These are phyloP conservation scores for Lactarius deliciosus DNA, from an alignment of 768 basidiomycete genomes.

Conservation along the genomic window DNA sequence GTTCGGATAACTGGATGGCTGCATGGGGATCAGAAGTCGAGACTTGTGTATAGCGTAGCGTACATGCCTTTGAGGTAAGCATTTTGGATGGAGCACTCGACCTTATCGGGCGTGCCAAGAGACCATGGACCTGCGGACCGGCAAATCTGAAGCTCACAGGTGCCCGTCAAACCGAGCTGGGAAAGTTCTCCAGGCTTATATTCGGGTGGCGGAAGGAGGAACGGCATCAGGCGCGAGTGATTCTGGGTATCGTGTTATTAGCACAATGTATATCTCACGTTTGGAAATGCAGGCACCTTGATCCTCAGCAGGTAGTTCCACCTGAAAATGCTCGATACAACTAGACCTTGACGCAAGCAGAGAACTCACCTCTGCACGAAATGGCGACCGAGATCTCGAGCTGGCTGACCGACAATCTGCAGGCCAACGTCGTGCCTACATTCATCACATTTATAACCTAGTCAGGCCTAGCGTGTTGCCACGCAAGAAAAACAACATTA, in stretches of 20 bases:
- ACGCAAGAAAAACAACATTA: constrained; percentile 34
- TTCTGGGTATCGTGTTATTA: constrained; percentile 52
- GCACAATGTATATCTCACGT: background rate
- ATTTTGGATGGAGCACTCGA: constrained; percentile 92
- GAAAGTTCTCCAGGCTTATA: constrained; percentile 80
- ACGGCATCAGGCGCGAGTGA: constrained; percentile 89
- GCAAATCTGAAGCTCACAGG: constrained; percentile 96
- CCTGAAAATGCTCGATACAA: constrained; percentile 40
- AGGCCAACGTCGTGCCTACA: constrained; percentile 93
- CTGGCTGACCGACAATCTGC: constrained; percentile 96
- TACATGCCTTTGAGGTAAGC: constrained; percentile 81
- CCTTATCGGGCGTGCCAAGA: constrained; percentile 78
- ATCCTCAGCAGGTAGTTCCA: constrained; percentile 95
- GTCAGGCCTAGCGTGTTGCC: constrained; percentile 30
- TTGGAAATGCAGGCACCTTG: constrained; percentile 57
- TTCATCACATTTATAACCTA: background rate
- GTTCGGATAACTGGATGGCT: constrained; percentile 93
- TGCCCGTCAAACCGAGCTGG: constrained; percentile 83
- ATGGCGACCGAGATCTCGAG: constrained; percentile 90
- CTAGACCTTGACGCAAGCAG: constrained; percentile 13
- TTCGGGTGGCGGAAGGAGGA: constrained; percentile 90
- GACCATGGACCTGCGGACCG: constrained; percentile 97
- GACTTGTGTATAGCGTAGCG: background rate
- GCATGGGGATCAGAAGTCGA: background rate
- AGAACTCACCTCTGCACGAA: constrained; percentile 78